Evolutionary conservation across 108 stramenopile genomes (phyloP), one percentile per base, ranked within the genome.

Genomic region (Cylindrotheca fusiformis): DNA sequence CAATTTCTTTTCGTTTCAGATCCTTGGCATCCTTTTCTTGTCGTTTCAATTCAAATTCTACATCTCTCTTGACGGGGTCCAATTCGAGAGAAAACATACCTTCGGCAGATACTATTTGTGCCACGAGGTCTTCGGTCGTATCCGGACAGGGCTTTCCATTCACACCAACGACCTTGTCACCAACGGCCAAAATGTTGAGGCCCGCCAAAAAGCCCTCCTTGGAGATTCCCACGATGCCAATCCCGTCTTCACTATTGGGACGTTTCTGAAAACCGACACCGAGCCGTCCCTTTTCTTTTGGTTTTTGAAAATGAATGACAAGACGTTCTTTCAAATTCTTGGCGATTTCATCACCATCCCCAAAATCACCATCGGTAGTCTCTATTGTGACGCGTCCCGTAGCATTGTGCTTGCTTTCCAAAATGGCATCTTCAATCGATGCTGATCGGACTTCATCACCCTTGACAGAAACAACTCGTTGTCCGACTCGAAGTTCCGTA

Each of bases 101-200:
- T 41, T 41, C 36, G 10, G 36, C 36, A 14, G 36, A 6, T 10
- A 41, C 36, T 41, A 41, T 41, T 41, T 41, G 36, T 41, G 36
- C 6, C 6, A 41, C 36, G 36, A 41, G 36, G 10, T 75, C 63
- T 31, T 28, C 41, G 14, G 61, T 55, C 0, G n/a, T 61, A 0
- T 14, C 45, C 1, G 68, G 68, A 20, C 64, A 64, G n/a, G 59
- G 53, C 18, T 51, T 17, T 8, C 58, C 68, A 45, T 75, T 75
- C 68, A 75, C 69, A 10, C 14, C 20, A 14, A 65, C 22, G 10
- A 75, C 62, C 33, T 59, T 12, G 18, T 60, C 52, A n/a, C 68
- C 74, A 32, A 51, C 24, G 0, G 57, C 60, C 22, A 75, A 14
- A 41, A 41, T 41, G 36, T 41, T 41, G 10, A 41, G 36, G 6